Conservation (phyloP, 441 rosid genomes). For the Brassica balearica region DNA sequence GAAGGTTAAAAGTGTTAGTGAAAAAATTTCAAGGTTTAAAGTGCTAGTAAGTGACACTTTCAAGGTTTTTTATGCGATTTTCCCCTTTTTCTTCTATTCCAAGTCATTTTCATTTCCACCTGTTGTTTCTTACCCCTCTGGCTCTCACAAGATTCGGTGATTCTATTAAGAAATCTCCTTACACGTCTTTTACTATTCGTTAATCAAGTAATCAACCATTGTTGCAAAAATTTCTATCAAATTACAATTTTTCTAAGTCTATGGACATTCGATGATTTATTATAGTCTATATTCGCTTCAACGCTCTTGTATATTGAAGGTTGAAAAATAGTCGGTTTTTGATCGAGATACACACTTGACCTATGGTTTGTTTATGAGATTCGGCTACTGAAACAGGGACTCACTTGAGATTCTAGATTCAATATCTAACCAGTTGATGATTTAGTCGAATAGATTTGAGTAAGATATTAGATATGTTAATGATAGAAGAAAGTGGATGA, state of each 20-base stretch:
- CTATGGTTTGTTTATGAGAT: constrained; percentile 10
- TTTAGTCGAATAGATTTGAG: neutral
- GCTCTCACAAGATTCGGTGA: neutral
- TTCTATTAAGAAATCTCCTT: neutral
- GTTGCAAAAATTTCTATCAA: neutral
- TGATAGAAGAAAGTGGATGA: neutral
- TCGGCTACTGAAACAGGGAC: neutral
- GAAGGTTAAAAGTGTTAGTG: no score
- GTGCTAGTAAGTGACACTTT: no score
- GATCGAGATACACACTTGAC: neutral
- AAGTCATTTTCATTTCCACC: constrained; percentile 28
- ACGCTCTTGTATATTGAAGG: neutral
- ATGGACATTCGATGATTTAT: neutral
- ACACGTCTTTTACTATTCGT: constrained; percentile 29
- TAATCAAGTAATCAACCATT: neutral
- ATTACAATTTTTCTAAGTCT: neutral
- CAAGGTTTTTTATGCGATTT: no score
- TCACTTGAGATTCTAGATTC: neutral
- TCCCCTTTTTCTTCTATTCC: constrained; percentile 4
- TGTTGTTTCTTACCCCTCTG: neutral
- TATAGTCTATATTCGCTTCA: neutral
- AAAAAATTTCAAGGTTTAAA: no score
- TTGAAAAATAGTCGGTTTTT: neutral
- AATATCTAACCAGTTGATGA: neutral
- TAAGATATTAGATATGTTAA: constrained; percentile 4